Evolutionary conservation across 768 basidiomycete genomes (phyloP), one percentile per base, ranked within the genome.

Genomic region (Strobilomyces echinocephalus): DNA sequence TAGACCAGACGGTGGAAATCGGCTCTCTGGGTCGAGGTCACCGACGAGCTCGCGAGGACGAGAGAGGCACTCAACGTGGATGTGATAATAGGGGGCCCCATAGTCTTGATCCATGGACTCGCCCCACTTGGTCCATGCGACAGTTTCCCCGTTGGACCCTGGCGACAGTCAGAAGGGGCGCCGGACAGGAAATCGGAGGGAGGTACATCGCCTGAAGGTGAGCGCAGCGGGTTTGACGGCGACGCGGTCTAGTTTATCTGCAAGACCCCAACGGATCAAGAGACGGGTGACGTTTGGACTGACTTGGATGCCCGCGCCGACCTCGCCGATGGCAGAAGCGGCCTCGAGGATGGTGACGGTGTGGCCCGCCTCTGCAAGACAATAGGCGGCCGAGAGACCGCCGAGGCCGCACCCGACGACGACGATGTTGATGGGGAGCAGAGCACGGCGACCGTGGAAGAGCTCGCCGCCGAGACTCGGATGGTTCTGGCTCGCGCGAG

Each of bases 241-340:
- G 3, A 74, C 40, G 44, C 69, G 58, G 6, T 72, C 63, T 8
- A 82, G 64, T 28, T 71, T 66, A 1, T 76, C 69, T 0, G 66
- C 71, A 6, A 81, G 69, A 16, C 80, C 80, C 79, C 80, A 82
- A 1, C 77, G 70, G 34, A 75, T 68, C 47, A 82, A 66, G 10
- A 80, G 69, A n/a, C 75, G 67, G 18, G 69, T 72, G 15, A 79
- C 40, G 57, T 80, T 79, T 18, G 71, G 68, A 26, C 58, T 55
- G 49, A 78, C 61, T 60, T 80, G 80, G 34, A 82, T 80, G 11
- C 80, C 80, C 4, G 80, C 80, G 3, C 80, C 79, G 7, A 78
- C 72, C 52, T 79, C 78, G 1, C 76, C 57, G 14, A 78, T 65
- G 4, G 57, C 49, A 0, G 57, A 43, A 2, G 79, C 75, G 18